Base-by-base conservation (phyloP, 805 yeast genomes). In the Sugiyamaella chiloensis region DNA sequence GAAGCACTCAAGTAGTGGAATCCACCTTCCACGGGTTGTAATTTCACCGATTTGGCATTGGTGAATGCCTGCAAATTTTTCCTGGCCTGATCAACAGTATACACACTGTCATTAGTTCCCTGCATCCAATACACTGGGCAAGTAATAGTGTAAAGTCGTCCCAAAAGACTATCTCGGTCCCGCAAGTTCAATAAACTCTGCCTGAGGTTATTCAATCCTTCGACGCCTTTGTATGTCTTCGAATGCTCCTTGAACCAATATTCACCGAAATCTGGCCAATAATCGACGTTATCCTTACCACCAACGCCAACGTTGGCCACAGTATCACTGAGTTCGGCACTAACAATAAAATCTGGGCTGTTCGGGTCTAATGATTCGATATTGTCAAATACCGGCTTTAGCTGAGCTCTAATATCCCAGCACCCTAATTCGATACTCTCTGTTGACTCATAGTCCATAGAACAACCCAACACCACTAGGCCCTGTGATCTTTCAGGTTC, bases 111-210 rank as follows among this genome's bases (percentile, higher is more conserved):
- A 8, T 37, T 29, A 37, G 29, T 17, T 7, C 41, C 41, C 9
- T 37, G 41, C 21, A 37, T 7, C 41, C 41, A 37, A 16, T 6
- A 7, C 8, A 37, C 41, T 11, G 41, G 41, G n/a, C 41, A 17
- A n/a, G 14, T 20, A 16, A 37, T 12, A n/a, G 9, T 29, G 24
- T 16, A 8, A 8, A 37, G 9, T 21, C 41, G 17, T 8, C 9
- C 6, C 14, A 16, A 37, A 12, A 37, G 11, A 8, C 41, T 21
- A 17, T 37, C 41, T 12, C 21, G 24, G 24, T 37, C 41, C 6
- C 11, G 7, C 24, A 26, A 7, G 11, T 11, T 26, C 9, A 26
- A 11, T 26, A 26, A 11, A 26, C 9, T 11, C 11, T 26, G 29
- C 11, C 29, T 7, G 7, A 26, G 11, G 11, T 26, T 26, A 7